A percentile compares a stretch with the other conserved stretches of the same genome.
Conservation (phyloP, 2,329 filamentous ascomycete species). For the Aspergillus latus region DNA sequence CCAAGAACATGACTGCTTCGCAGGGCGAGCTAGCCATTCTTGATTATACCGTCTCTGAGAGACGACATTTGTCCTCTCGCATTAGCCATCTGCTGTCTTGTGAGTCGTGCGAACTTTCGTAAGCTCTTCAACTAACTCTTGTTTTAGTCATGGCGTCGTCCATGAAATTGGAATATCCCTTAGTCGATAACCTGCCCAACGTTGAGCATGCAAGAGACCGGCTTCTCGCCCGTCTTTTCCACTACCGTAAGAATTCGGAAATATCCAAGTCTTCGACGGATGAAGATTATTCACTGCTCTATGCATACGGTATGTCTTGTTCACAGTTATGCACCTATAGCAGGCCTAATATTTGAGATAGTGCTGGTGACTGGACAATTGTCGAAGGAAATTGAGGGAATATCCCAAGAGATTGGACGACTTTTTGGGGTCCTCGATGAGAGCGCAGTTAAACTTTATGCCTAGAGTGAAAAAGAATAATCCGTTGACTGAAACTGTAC, state of each 20-base stretch:
- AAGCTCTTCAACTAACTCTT: conserved; percentile 36
- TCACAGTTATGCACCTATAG: neutral
- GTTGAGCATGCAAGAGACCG: conserved; percentile 78
- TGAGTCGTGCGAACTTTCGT: conserved; percentile 30
- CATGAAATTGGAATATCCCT: conserved; percentile 89
- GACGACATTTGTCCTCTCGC: conserved; percentile 76
- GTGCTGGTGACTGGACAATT: conserved; percentile 63
- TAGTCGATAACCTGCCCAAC: conserved; percentile 84
- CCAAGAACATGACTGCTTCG: conserved; percentile 72
- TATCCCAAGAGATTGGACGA: conserved; percentile 57
- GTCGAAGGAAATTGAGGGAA: conserved; percentile 55
- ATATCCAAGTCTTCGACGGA: conserved; percentile 47
- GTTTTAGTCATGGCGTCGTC: conserved; percentile 80
- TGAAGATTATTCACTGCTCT: conserved; percentile 82
- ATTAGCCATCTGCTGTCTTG: conserved; percentile 81
- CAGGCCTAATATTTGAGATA: conserved; percentile 27
- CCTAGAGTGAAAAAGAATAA: conserved; percentile 6
- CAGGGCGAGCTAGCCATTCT: conserved; percentile 80
- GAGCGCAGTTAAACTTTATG: conserved; percentile 58
- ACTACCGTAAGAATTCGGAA: conserved; percentile 72
- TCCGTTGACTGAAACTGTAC: neutral
- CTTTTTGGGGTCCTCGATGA: conserved; percentile 63
- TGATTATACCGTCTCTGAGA: conserved; percentile 74
- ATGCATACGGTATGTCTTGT: conserved; percentile 71
- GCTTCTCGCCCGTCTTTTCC: conserved; percentile 81